Conservation (phyloP, 352 stramenopile species). For the Phytopythium delawarense region DNA sequence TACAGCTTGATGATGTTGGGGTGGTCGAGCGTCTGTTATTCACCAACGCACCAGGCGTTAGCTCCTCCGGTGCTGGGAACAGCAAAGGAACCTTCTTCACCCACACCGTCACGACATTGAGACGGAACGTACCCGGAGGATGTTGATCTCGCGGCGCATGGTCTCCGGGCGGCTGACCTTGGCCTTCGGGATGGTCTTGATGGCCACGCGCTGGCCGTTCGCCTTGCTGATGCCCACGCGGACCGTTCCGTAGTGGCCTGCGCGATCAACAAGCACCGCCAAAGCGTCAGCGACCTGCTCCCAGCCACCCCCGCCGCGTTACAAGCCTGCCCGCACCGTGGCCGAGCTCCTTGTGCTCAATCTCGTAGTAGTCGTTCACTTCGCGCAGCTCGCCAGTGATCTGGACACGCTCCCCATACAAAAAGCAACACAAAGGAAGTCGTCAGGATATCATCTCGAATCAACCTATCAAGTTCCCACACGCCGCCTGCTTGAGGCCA, state of each 20-base stretch:
- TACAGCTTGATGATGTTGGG: constrained; percentile 98
- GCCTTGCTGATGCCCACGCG: constrained; percentile 92
- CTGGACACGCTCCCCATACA: constrained; percentile 20
- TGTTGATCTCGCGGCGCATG: constrained; percentile 92
- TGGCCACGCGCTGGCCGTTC: constrained; percentile 94
- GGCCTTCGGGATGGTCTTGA: constrained; percentile 98
- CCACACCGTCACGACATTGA: neutral
- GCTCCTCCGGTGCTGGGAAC: too few species aligned
- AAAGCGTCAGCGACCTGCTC: neutral
- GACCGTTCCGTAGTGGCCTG: constrained; percentile 97
- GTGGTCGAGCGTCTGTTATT: constrained; percentile 79
- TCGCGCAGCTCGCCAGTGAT: constrained; percentile 82
- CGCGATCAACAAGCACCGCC: neutral
- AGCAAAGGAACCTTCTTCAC: too few species aligned
- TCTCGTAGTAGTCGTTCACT: constrained; percentile 84
- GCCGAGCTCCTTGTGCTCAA: constrained; percentile 86
- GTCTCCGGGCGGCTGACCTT: constrained; percentile 93
- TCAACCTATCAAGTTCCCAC: neutral
- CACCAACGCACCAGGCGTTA: neutral
- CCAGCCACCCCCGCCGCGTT: neutral
- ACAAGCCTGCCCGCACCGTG: constrained; percentile 27
- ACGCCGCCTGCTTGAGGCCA: neutral
- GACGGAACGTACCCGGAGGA: constrained; percentile 60
- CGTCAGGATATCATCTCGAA: neutral
- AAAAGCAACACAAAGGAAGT: neutral